Evolutionary conservation across 331 rosid genomes (phyloP), one percentile per base, ranked within the genome.

Genomic region (Cucumis variabilis): DNA sequence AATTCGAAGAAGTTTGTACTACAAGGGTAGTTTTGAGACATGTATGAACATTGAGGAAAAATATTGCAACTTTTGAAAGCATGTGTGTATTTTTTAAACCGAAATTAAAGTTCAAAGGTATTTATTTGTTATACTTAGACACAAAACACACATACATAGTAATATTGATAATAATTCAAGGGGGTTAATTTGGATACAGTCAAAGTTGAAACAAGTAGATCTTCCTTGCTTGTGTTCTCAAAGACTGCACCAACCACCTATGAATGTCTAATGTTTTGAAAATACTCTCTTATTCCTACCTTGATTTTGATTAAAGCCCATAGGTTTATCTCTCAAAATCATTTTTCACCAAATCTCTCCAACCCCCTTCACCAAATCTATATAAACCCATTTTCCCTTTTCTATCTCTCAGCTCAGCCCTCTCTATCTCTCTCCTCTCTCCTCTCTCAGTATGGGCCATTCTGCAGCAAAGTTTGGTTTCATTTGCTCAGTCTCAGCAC

Each of bases 321-420:
- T n/a, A 1, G 75, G n/a, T 65, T 65, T 66, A 37, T 44, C 21
- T 44, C 58, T n/a, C 74, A 37, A 83, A 33, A 65, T 75, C 86
- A 83, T 83, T 33, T 82, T 62, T 33, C 86, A 65, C 75, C 86
- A 83, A 83, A 62, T 63, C 75, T 11, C 62, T 66, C 60, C 72
- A 11, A 60, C 37, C 46, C 63, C 77, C 62, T 23, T 46, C 65
- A 46, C 65, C 65, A 66, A 9, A n/a, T 68, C 78, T 84, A 68
- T 84, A 44, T 84, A 46, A 65, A 46, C 87, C 21, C 55, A 83
- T 83, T 65, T 62, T 13, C 50, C 86, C 86, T 11, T 7, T 23
- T 62, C 62, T 13, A 37, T 65, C 76, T 83, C 86, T 83, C 86
- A 83, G 17, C 4, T 37, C 27, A 73, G 12, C n/a, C 16, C 21